Base-by-base conservation (phyloP, 129 eudicot genomes). In the Chrysanthemum makinoi region DNA sequence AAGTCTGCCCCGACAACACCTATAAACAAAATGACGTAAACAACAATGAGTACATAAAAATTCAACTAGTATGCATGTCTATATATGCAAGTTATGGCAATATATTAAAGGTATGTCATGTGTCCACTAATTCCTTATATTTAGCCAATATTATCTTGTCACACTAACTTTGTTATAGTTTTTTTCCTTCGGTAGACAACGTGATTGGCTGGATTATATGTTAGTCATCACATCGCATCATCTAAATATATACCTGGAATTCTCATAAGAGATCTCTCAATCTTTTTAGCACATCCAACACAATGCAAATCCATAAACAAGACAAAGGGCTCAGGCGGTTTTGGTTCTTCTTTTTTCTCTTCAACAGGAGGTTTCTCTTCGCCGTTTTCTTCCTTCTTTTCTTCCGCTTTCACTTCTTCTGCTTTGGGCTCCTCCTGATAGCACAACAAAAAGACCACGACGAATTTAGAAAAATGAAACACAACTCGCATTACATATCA, bases 221-320 rank as follows among this genome's bases (percentile, higher is more conserved):
- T 35, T 35, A 33, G 43, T 35, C 43, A 35, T 35, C 43, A 35
- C 43, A 35, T 35, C 4, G 8, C 43, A 35, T 35, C 43, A 35
- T 35, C 7, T 0, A 33, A 0, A 4, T 10, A 35, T 11, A 57
- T 57, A 94, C 99, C 99, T 90, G 87, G 89, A 67, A 85, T 89
- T 65, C 82, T 87, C 20, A 80, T 59, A 77, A 89, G 87, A 47
- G 87, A 87, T 69, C 72, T 84, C 70, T 89, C 91, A 20, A 94
- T 94, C 78, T 94, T 94, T 85, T 83, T 90, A 7, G 97, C 99
- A 87, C 99, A 94, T 33, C 99, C 99, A 46, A 84, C 87, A 66
- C 99, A 94, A 84, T 94, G 99, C 89, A 94, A 82, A 66, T 94
- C 99, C 6, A 94, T 89, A 67, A 62, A 87, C 81, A 94, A 79